These are phyloP conservation scores for Russula compacta DNA, from an alignment of 768 basidiomycete genomes.

Conservation along the genomic window DNA sequence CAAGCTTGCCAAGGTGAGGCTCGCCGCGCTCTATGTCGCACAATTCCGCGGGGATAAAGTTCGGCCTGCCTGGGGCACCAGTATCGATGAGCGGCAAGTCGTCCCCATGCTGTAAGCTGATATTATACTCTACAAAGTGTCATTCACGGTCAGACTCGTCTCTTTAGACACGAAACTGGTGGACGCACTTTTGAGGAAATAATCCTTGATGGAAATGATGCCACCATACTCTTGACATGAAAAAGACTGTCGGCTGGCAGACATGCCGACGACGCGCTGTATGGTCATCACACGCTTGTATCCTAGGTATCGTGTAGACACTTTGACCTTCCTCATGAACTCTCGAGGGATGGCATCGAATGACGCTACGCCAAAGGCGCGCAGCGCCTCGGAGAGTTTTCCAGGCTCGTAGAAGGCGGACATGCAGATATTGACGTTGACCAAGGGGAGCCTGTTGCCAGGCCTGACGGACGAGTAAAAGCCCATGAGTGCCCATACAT, in stretches of 20 bases:
- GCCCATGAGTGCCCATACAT: slow-evolving; percentile 38
- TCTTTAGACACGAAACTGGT: not conserved
- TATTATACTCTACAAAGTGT: slow-evolving; percentile 47
- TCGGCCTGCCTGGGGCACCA: slow-evolving; percentile 25
- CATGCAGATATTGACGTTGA: slow-evolving; percentile 48
- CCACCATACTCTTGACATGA: slow-evolving; percentile 48
- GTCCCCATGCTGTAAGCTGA: slow-evolving; percentile 34
- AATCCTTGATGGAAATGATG: slow-evolving; percentile 49
- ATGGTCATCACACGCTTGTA: slow-evolving; percentile 22
- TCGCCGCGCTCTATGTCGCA: slow-evolving; percentile 56
- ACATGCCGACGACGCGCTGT: slow-evolving; percentile 30
- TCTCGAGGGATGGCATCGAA: slow-evolving; percentile 37
- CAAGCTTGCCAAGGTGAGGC: slow-evolving; percentile 52
- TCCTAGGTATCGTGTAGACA: slow-evolving; percentile 45
- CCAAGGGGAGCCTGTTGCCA: slow-evolving; percentile 39
- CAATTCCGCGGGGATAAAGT: slow-evolving; percentile 57
- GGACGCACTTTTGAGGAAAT: slow-evolving; percentile 51
- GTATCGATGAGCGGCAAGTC: slow-evolving; percentile 32
- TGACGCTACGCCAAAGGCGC: slow-evolving; percentile 37
- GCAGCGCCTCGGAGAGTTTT: slow-evolving; percentile 52
- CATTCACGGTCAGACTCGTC: not conserved
- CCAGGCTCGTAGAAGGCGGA: slow-evolving; percentile 49
- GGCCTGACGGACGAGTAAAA: slow-evolving; percentile 46
- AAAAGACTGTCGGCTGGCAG: slow-evolving; percentile 44
- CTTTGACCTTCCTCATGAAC: slow-evolving; percentile 46